A percentile compares a stretch with the other conserved stretches of the same genome.
These are phyloP conservation scores for Kodamaea jinghongensis DNA, from an alignment of 805 yeast species.

Conservation along the genomic window DNA sequence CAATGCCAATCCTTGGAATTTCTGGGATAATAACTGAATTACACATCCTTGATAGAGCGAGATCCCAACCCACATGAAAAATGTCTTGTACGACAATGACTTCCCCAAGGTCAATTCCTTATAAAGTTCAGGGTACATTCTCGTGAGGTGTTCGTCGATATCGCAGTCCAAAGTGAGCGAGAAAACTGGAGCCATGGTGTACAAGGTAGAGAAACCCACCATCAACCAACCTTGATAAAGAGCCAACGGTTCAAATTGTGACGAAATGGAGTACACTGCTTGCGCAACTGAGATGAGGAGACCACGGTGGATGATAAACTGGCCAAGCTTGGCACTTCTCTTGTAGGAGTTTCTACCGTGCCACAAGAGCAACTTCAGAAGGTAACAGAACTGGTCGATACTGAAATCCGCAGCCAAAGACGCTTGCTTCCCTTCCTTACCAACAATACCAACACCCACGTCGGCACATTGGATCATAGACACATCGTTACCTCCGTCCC, in stretches of 20 bases:
- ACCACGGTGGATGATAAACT: conserved; percentile 96
- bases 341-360: conserved; percentile 98
- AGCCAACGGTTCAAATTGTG: conserved; percentile 90
- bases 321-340: conserved; percentile 91
- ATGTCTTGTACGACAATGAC: conserved; percentile 81
- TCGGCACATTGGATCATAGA: conserved; percentile 99
- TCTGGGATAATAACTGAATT: conserved; percentile 80
- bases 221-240: conserved; percentile 93
- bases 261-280: conserved; percentile 84
- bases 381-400: conserved; percentile 83
- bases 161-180: conserved; percentile 89
- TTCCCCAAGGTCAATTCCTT: conserved; percentile 87
- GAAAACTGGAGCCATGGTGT: conserved; percentile 98
- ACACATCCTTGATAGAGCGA: conserved; percentile 89
- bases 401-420: conserved; percentile 97
- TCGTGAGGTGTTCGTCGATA: conserved; percentile 84
- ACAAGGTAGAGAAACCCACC: conserved; percentile 97
- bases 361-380: conserved; percentile 87
- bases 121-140: conserved; percentile 90
- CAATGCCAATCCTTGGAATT: conserved; percentile 59
- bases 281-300: conserved; percentile 91
- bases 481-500: conserved; percentile 99
- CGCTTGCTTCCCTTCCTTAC: conserved; percentile 97
- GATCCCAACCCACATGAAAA: conserved; percentile 86
- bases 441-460: conserved; percentile 98